Percentiles rank a stretch among this genome's conserved stretches.
These are phyloP conservation scores for Ophiostoma angusticollis DNA, from an alignment of 2,329 filamentous ascomycete genomes.

Conservation along the genomic window DNA sequence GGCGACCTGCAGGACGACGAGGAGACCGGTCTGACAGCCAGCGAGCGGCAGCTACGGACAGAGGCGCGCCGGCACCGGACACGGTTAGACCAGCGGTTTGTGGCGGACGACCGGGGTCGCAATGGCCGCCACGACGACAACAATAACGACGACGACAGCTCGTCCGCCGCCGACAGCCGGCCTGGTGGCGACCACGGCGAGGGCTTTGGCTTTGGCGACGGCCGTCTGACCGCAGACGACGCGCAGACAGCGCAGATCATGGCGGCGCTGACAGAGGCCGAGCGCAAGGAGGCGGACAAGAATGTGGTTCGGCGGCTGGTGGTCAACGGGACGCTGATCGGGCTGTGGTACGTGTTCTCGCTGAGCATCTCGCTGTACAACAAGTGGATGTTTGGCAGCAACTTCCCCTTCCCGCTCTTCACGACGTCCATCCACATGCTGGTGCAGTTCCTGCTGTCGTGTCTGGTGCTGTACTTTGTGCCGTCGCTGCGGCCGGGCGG, in stretches of 20 bases:
- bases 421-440: slow-evolving; percentile 93
- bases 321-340: slow-evolving; percentile 70
- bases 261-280: slow-evolving; percentile 46
- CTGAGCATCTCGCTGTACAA: slow-evolving; percentile 94
- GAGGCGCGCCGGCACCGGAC: slow-evolving; percentile 55
- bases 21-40: slow-evolving; percentile 71
- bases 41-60: slow-evolving; percentile 56
- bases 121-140: too few relatives aligned
- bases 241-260: background rate
- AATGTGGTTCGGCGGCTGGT: slow-evolving; percentile 55
- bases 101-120: too few relatives aligned
- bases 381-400: slow-evolving; percentile 97
- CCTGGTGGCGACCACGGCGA: slow-evolving; percentile 1
- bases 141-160: background rate
- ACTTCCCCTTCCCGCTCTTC: slow-evolving; percentile 91
- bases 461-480: slow-evolving; percentile 65
- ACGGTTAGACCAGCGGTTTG: slow-evolving; percentile 56
- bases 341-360: slow-evolving; percentile 82
- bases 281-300: slow-evolving; percentile 64
- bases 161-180: background rate
- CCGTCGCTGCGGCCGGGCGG: slow-evolving; percentile 57
- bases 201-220: slow-evolving; percentile 2
- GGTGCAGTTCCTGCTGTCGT: slow-evolving; percentile 76
- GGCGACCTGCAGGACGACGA: slow-evolving; percentile 74
- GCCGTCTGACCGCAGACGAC: background rate